Evolutionary conservation across 163 green algal genomes (phyloP), one percentile per base, ranked within the genome.

Genomic region (Chloroidium sp.): DNA sequence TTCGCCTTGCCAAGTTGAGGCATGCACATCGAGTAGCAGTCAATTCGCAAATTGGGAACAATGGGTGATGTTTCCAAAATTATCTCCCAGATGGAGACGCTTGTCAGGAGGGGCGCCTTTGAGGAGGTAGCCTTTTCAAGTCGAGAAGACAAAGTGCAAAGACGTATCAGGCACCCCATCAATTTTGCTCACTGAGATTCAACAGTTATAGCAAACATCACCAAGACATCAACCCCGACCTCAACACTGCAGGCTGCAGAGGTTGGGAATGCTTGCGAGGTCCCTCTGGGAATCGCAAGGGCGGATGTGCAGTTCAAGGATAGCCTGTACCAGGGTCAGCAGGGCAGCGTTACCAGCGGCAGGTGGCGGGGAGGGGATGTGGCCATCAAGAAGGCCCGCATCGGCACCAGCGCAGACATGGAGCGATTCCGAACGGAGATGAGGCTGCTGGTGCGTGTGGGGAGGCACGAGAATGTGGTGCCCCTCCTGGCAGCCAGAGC

Each of bases 401-500:
- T 97, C 61, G 80, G 83, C 78, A 86, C 80, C 76, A 62, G 84
- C 1, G 12, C 59, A 10, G 93, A 96, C 81, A 85, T 97, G 62
- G 86, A 91, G 1, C 85, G 88, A 10, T 95, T 96, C 80, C 82
- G 87, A 0, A 76, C 81, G 1, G 93, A 97, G 84, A 76, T 95
- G 0, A 62, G 62, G 0, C 81, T 93, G 8, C 84, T 96, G 76
- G 78, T 85, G 0, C 8, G 60, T 1, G 78, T 92, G 2, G 13
- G 62, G 1, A 2, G 69, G 62, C 61, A 79, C 2, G 83, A 85
- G 1, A 86, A 90, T 69, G 83, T 97, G 6, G 80, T 90, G 4
- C 77, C 69, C 12, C 79, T 95, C 57, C 67, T 93, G 64, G 90
- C 85, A 57, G 90, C 88, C 10, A 80, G 82, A 2, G 74, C 88